phyloP scores from a whole-genome alignment of 768 basidiomycete genomes.

The Trametes cubensis region DNA sequence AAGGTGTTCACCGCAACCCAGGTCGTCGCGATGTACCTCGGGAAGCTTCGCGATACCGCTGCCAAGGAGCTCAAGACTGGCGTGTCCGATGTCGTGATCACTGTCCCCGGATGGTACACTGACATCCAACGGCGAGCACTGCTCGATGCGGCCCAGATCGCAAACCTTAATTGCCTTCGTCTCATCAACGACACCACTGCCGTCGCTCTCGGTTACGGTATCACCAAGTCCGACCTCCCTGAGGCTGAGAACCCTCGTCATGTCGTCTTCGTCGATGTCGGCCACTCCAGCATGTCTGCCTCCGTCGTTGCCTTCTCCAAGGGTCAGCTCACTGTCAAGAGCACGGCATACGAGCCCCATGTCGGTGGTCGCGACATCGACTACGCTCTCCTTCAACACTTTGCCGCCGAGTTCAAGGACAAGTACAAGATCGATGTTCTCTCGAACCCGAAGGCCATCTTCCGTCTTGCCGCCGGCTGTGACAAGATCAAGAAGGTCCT shows the following conservation, averaged over 20 bases:
- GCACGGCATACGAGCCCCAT: conserved; percentile 88
- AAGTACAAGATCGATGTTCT: conserved; percentile 99
- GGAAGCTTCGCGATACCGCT: conserved; percentile 88
- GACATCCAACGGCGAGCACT: conserved; percentile 90
- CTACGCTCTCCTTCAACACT: conserved; percentile 85
- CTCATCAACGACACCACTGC: conserved; percentile 98
- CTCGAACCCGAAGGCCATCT: conserved; percentile 86
- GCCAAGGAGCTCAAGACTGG: conserved; percentile 80
- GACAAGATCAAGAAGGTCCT: conserved; percentile 97
- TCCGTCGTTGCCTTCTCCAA: conserved; percentile 92
- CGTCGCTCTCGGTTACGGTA: conserved; percentile 94
- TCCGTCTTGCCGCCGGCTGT: conserved; percentile 86
- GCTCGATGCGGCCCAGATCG: conserved; percentile 87
- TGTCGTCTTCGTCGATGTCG: conserved; percentile 94
- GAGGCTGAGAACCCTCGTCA: conserved; percentile 78
- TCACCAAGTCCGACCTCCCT: conserved; percentile 97
- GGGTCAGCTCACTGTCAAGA: conserved; percentile 85
- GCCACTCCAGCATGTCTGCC: conserved; percentile 89
- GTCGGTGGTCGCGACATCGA: conserved; percentile 98
- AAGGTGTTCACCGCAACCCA: conserved; percentile 85
- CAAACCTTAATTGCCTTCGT: conserved; percentile 87
- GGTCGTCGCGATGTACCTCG: conserved; percentile 88
- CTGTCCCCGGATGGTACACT: conserved; percentile 96
- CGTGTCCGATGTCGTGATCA: conserved; percentile 92
- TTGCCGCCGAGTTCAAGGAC: conserved; percentile 88